Conservation (phyloP, 371 early-diverging fungal genomes). For the Cokeromyces recurvatus region DNA sequence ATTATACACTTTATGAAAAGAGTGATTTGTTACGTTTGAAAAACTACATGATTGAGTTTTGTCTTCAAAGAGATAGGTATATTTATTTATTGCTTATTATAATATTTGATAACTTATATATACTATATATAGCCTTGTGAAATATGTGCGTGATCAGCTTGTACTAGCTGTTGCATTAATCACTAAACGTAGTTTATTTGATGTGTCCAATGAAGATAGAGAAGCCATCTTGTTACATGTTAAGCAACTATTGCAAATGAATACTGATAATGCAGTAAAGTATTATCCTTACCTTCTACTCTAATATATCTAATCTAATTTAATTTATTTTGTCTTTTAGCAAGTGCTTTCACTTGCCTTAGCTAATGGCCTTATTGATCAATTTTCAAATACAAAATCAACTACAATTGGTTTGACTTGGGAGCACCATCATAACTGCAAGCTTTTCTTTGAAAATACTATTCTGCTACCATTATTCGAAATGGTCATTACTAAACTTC, state of each 20-base stretch:
- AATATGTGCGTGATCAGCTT: constrained; percentile 46
- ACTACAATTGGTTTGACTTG: constrained; percentile 58
- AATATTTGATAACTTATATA: too few species aligned
- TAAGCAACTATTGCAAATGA: constrained; percentile 47
- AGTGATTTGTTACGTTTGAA: constrained; percentile 47
- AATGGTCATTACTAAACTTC: constrained; percentile 27
- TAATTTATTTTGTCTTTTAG: constrained; percentile 3
- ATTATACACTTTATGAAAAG: constrained; percentile 52
- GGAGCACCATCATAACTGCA: constrained; percentile 66
- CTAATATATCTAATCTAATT: too few species aligned
- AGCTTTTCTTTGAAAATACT: constrained; percentile 58
- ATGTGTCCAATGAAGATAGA: constrained; percentile 47
- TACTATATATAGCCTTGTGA: constrained; percentile 29
- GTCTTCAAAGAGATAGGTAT: constrained; percentile 41
- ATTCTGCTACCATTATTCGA: constrained; percentile 31
- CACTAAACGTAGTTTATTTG: constrained; percentile 65
- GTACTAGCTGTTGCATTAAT: constrained; percentile 52
- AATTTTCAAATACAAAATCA: constrained; percentile 62
- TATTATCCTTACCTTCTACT: too few species aligned
- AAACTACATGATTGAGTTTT: constrained; percentile 55
- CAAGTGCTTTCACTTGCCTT: constrained; percentile 50
- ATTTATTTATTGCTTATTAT: not conserved
- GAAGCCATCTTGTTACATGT: constrained; percentile 49
- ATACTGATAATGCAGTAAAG: constrained; percentile 34
- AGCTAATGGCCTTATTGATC: constrained; percentile 56